Base-by-base conservation (phyloP, 345 rosid species). In the Pistacia integerrima region DNA sequence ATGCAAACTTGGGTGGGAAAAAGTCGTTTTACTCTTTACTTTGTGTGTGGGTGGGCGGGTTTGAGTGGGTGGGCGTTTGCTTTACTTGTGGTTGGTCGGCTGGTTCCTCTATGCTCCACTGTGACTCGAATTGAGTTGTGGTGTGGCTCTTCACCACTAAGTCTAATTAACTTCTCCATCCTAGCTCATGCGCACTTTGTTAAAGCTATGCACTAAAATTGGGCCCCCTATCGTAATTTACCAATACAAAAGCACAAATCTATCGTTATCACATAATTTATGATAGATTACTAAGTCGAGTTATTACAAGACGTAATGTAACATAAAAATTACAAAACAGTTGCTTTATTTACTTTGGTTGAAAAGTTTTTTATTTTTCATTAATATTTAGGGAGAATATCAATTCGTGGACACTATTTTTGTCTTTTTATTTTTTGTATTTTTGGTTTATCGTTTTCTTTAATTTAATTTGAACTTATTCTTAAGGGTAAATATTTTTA, bases 31-130 rank as follows among this genome's bases (percentile, higher is more conserved):
- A 25, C 25, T 25, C 25, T 25, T 33, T 0, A 17, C 60, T 28
- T 70, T 18, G 5, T 38, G 41, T 36, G 41, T 36, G 4, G 41
- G 41, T 38, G 46, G 41, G 41, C 4, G 41, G 41, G 41, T 38
- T 38, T 35, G 28, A 46, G 51, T 75, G 70, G 76, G 64, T 65
- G 64, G 71, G 44, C 38, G 73, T 66, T 61, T 74, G 60, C 38
- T 48, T 41, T 41, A 41, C 67, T 59, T 56, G 30, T 30, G 62
- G 35, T 55, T 56, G 81, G 79, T 70, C 33, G 33, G 33, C 33
- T 70, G 60, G 72, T 73, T 65, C 76, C 16, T 8, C 14, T 25
- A 5, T 41, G 8, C 33, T 30, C 33, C 3, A 30, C 33, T 30
- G 25, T 41, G 7, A 5, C 44, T 41, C 6, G 44, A 41, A 41